These are phyloP conservation scores for Aspergillus calidoustus DNA, from an alignment of 2,329 filamentous ascomycete species.

Conservation along the genomic window DNA sequence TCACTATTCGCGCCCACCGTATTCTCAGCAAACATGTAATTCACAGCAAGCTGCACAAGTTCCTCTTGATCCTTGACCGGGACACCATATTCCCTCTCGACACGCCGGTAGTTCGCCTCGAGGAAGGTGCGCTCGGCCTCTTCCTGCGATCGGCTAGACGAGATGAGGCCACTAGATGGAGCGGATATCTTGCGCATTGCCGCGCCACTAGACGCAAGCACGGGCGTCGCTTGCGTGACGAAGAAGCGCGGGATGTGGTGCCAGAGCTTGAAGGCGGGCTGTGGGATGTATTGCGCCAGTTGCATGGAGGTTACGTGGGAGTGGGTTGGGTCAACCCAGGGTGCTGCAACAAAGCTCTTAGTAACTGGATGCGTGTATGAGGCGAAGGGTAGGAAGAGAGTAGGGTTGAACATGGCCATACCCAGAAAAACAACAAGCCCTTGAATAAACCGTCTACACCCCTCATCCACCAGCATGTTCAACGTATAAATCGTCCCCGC, in stretches of 20 bases:
- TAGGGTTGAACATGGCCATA: constrained; percentile 8
- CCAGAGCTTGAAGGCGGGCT: constrained; percentile 31
- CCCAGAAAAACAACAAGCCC: constrained; percentile 21
- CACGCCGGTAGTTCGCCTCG: constrained; percentile 17
- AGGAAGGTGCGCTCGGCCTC: constrained; percentile 15
- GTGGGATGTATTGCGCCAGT: constrained; percentile 31
- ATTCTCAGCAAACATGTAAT: constrained; percentile 34
- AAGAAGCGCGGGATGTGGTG: constrained; percentile 35
- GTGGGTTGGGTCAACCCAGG: constrained; percentile 48
- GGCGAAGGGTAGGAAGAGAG: too few species aligned
- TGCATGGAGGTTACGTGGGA: constrained; percentile 38
- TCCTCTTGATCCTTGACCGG: constrained; percentile 20
- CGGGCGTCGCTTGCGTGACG: constrained; percentile 26
- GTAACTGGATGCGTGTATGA: neutral
- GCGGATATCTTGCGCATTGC: constrained; percentile 20
- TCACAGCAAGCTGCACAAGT: constrained; percentile 19
- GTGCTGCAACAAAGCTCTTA: constrained; percentile 36
- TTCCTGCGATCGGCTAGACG: neutral
- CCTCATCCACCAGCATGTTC: constrained; percentile 36
- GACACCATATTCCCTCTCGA: constrained; percentile 30
- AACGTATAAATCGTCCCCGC: constrained; percentile 50
- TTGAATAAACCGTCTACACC: constrained; percentile 20
- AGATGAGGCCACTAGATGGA: neutral
- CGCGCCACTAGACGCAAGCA: constrained; percentile 27
- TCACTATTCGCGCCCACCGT: constrained; percentile 45